Base-by-base conservation (phyloP, 345 rosid species). In the Aegle marmelos region DNA sequence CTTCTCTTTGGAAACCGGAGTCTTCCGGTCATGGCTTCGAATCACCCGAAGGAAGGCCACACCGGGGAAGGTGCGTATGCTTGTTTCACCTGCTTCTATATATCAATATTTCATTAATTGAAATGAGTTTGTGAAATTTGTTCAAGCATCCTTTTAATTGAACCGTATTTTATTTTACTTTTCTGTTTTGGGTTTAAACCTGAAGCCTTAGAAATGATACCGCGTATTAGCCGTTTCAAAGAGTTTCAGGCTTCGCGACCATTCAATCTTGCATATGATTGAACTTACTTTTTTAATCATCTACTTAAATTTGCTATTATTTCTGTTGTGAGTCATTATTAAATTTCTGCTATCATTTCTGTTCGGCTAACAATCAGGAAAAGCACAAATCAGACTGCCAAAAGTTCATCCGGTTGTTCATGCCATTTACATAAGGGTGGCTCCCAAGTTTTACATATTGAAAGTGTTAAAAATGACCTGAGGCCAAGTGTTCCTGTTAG, bases 391-490 rank as follows among this genome's bases (percentile, higher is more conserved):
- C 86, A 65, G 31, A 53, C 24, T 58, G 37, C 64, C 39, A 70
- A 72, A 39, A 59, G 62, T 53, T 59, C 83, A 21, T 57, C 68
- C 37, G 79, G 69, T 31, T 59, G 68, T 37, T 64, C 81, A 16
- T 60, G 79, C 59, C 79, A 77, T 70, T 48, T 27, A 66, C 75
- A 30, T 21, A 83, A 81, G 71, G 83, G 81, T 37, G 81, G 48
- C 36, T n/a, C 74, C 45, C 67, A 61, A 58, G 74, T 79, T 73
- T 50, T 70, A 66, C 73, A 75, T 69, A 39, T 71, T 76, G 85
- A 80, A 75, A 73, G 60, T 24, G 70, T 61, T 75, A 72, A 33
- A 28, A 72, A 68, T 69, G 74, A 83, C 48, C 48, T 22, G 57
- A 79, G 83, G 68, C 64, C 22, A n/a, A 67, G 73, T 10, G 45